A percentile compares a stretch with the other conserved stretches of the same genome.
phyloP scores from a whole-genome alignment of 306 rosid genomes.

The Medicago ruthenica region DNA sequence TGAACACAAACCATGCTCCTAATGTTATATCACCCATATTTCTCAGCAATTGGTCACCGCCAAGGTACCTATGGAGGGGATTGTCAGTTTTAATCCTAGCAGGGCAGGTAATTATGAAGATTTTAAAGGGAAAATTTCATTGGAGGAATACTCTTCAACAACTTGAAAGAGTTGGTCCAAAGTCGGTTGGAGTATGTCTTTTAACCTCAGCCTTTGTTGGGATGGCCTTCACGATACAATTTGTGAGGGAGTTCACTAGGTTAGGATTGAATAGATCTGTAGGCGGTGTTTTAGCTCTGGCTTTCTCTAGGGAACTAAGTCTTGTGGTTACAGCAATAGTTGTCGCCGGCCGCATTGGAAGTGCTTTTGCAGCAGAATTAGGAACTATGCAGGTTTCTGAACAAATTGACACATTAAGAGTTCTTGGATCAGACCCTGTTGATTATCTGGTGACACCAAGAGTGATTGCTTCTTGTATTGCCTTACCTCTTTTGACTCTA shows the following conservation, averaged over 20 bases:
- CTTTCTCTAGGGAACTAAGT: conserved; percentile 95
- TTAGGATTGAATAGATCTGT: conserved; percentile 89
- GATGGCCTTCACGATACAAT: conserved; percentile 96
- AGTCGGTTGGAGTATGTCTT: conserved; percentile 91
- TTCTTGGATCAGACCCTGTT: conserved; percentile 88
- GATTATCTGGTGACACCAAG: conserved; percentile 96
- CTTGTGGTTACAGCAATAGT: conserved; percentile 93
- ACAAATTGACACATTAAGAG: conserved; percentile 89
- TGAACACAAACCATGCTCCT: conserved; percentile 63
- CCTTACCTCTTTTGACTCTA: conserved; percentile 85
- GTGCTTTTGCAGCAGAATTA: conserved; percentile 94
- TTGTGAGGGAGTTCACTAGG: conserved; percentile 92
- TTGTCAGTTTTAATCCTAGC: conserved; percentile 72
- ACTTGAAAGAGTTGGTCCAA: conserved; percentile 92
- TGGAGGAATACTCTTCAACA: conserved; percentile 94
- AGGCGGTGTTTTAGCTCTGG: conserved; percentile 95
- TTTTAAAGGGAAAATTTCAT: conserved; percentile 77
- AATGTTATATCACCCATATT: conserved; percentile 45
- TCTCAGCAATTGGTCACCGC: conserved; percentile 83
- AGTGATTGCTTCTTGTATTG: conserved; percentile 78
- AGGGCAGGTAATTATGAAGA: conserved; percentile 84
- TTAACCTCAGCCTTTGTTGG: conserved; percentile 94
- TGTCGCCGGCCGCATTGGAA: conserved; percentile 94
- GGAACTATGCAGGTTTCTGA: conserved; percentile 99
- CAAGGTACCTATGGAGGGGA: conserved; percentile 89